A percentile compares a stretch with the other conserved stretches of the same genome.
These are phyloP conservation scores for Cyclocybe cylindracea DNA, from an alignment of 768 basidiomycete genomes.

Conservation along the genomic window DNA sequence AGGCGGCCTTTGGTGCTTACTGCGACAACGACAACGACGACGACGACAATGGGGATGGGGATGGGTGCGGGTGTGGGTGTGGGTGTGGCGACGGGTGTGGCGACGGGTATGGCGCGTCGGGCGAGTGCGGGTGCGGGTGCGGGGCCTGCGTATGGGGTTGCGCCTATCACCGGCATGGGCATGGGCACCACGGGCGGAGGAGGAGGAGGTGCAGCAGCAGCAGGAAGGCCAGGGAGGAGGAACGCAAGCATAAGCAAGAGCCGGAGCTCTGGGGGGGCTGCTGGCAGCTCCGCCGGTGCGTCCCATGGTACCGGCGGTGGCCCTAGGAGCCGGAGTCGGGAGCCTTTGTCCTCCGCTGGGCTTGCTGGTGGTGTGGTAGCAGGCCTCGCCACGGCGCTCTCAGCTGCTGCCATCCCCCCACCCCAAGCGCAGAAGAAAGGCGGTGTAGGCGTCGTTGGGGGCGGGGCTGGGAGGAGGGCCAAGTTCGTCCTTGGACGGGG, in stretches of 20 bases:
- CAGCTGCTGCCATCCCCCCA: too few species aligned
- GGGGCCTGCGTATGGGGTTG: too few species aligned
- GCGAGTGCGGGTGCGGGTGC: too few species aligned
- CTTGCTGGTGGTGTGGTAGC: too few species aligned
- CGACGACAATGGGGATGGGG: too few species aligned
- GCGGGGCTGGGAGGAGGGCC: too few species aligned
- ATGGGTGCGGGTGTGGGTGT: too few species aligned
- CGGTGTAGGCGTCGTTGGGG: not conserved
- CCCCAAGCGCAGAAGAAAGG: not conserved
- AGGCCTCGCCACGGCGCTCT: too few species aligned
- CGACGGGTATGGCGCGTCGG: too few species aligned
- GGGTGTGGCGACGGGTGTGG: not conserved
- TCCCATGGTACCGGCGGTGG: not conserved
- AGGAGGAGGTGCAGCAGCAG: constrained; percentile 2
- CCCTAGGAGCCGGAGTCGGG: constrained; percentile 2
- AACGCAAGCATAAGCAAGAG: constrained; percentile 7
- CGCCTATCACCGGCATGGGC: not conserved
- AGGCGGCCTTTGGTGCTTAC: not conserved
- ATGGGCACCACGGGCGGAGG: constrained; percentile 5
- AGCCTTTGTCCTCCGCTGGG: too few species aligned
- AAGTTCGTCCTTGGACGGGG: too few species aligned
- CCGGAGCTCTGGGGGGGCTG: not conserved
- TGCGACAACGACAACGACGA: not conserved
- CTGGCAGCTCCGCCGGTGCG: not conserved
- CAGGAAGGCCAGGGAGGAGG: not conserved